A percentile compares a stretch with the other conserved stretches of the same genome.
phyloP scores from a whole-genome alignment of 331 rosid genomes.

The Rhamnella rubrinervis region DNA sequence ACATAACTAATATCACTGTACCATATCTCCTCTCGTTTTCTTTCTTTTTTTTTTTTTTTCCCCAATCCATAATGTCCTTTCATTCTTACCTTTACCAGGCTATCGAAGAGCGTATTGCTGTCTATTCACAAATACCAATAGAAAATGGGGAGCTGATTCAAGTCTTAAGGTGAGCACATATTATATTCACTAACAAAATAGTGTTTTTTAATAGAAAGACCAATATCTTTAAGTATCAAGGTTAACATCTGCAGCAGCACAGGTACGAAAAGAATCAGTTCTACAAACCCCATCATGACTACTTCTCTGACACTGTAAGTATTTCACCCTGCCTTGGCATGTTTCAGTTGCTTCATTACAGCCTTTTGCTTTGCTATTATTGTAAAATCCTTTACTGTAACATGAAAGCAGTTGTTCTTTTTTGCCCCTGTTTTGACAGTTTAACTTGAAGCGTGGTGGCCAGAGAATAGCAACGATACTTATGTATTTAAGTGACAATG shows the following conservation, averaged over 20 bases:
- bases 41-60: conserved; percentile 9
- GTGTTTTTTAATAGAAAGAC: conserved; percentile 20
- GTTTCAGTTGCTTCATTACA: conserved; percentile 8
- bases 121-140: conserved; percentile 83
- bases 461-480: conserved; percentile 95
- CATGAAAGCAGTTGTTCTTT: background rate
- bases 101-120: conserved; percentile 88
- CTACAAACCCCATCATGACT: conserved; percentile 95
- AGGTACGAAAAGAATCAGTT: conserved; percentile 90
- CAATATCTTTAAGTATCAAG: conserved; percentile 30
- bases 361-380: conserved; percentile 18
- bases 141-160: conserved; percentile 95
- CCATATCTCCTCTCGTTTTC: background rate
- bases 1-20: background rate
- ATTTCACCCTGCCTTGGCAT: conserved; percentile 6
- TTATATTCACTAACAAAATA: conserved; percentile 12
- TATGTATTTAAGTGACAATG: conserved; percentile 84
- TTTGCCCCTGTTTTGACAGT: conserved; percentile 42
- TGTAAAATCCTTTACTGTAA: conserved; percentile 17
- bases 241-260: conserved; percentile 90
- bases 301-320: conserved; percentile 93
- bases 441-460: conserved; percentile 95
- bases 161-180: conserved; percentile 74
- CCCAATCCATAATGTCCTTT: background rate
- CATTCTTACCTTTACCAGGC: conserved; percentile 48